A percentile compares a stretch with the other conserved stretches of the same genome.
Evolutionary conservation across 768 basidiomycete genomes (phyloP).

Genomic region (Auriscalpium orientale): DNA sequence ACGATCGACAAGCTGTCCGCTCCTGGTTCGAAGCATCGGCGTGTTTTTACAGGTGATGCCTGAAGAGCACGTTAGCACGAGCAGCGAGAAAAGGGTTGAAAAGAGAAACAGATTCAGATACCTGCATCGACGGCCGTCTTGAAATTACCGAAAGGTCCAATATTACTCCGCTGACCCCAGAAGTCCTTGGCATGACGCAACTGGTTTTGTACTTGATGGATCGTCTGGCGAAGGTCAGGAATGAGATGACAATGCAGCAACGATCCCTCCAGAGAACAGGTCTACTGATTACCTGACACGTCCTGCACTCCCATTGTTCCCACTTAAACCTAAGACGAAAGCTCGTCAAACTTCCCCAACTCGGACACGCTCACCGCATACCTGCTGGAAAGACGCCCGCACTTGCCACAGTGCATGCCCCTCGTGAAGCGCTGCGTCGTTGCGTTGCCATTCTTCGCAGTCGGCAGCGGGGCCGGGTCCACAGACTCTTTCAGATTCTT

Average conservation of each 20-base stretch:
- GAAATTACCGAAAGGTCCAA: conserved; percentile 21
- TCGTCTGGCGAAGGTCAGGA: neutral
- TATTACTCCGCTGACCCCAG: conserved; percentile 25
- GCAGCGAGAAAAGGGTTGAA: neutral
- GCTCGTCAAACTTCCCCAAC: neutral
- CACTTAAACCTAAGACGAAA: conserved; percentile 51
- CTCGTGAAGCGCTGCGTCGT: conserved; percentile 51
- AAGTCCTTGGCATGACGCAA: conserved; percentile 29
- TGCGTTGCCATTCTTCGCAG: conserved; percentile 18
- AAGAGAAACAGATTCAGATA: neutral
- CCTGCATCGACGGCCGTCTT: neutral
- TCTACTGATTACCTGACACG: conserved; percentile 42
- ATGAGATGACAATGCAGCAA: no score
- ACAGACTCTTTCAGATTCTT: conserved; percentile 30
- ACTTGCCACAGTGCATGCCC: conserved; percentile 62
- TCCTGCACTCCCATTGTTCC: conserved; percentile 64
- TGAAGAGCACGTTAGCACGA: neutral
- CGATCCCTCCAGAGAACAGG: no score
- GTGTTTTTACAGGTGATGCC: conserved; percentile 4
- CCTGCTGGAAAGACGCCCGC: conserved; percentile 73
- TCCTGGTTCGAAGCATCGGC: no score
- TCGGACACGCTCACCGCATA: conserved; percentile 22
- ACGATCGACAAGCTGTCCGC: no score
- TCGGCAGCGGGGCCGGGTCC: conserved; percentile 27
- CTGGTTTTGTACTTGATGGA: conserved; percentile 15